These are phyloP conservation scores for Naumovozyma castellii DNA, from an alignment of 805 yeast species.

Conservation along the genomic window DNA sequence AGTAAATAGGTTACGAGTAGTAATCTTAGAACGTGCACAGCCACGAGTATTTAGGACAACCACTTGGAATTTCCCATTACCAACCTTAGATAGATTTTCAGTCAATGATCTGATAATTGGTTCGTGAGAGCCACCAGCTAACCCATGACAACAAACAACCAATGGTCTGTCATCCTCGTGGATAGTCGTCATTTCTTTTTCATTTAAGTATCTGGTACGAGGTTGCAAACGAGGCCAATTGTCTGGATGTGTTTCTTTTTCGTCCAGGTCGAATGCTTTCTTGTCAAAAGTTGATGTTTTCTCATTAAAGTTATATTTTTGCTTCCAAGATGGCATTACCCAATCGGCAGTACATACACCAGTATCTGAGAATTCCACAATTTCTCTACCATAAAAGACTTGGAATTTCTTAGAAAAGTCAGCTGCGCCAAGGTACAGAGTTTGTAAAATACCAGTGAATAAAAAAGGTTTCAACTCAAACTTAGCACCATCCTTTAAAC, in stretches of 20 bases:
- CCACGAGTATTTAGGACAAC: slow-evolving; percentile 65
- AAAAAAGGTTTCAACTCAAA: slow-evolving; percentile 54
- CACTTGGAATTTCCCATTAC: slow-evolving; percentile 41
- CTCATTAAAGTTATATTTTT: slow-evolving; percentile 11
- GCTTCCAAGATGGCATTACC: slow-evolving; percentile 32
- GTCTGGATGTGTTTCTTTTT: slow-evolving; percentile 38
- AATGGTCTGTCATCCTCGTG: slow-evolving; percentile 42
- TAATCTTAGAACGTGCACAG: slow-evolving; percentile 63
- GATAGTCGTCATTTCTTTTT: slow-evolving; percentile 32
- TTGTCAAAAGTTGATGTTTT: slow-evolving; percentile 14
- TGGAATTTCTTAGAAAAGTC: slow-evolving; percentile 42
- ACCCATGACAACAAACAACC: slow-evolving; percentile 56
- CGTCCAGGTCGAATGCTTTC: slow-evolving; percentile 27
- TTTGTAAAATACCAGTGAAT: slow-evolving; percentile 70
- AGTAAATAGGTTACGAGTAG: slow-evolving; percentile 57
- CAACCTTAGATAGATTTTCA: slow-evolving; percentile 33
- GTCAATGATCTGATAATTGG: slow-evolving; percentile 54
- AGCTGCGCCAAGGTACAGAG: slow-evolving; percentile 54
- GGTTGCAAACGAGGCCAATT: slow-evolving; percentile 57
- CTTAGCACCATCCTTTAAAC: slow-evolving; percentile 37
- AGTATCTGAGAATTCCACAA: slow-evolving; percentile 50
- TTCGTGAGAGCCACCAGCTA: slow-evolving; percentile 76
- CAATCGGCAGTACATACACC: slow-evolving; percentile 71
- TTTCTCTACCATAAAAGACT: slow-evolving; percentile 67
- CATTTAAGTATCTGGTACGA: slow-evolving; percentile 52